These are phyloP conservation scores for Claviceps fusiformis DNA, from an alignment of 2,329 filamentous ascomycete genomes.

Conservation along the genomic window DNA sequence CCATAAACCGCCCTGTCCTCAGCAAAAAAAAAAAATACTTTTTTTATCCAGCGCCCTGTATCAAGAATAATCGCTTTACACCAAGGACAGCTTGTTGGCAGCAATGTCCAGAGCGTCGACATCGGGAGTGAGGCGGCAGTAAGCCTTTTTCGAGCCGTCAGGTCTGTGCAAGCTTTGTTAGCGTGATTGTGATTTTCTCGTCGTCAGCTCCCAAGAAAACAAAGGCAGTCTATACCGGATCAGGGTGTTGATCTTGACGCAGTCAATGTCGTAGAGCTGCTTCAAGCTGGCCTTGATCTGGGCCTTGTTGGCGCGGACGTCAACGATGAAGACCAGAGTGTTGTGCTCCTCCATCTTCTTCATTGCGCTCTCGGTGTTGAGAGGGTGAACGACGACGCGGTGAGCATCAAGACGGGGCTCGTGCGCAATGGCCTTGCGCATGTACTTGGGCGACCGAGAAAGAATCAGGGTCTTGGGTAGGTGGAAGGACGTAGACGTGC, in stretches of 20 bases:
- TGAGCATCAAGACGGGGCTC: conserved; percentile 87
- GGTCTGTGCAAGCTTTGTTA: conserved; percentile 36
- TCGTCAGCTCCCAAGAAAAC: background rate
- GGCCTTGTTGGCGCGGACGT: conserved; percentile 97
- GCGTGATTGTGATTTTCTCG: background rate
- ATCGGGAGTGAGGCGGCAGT: conserved; percentile 85
- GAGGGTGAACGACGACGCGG: conserved; percentile 94
- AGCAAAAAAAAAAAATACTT: background rate
- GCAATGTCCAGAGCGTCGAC: conserved; percentile 98
- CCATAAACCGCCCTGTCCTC: background rate
- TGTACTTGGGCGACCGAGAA: conserved; percentile 87
- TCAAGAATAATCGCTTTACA: conserved; percentile 41
- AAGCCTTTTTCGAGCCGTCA: conserved; percentile 98
- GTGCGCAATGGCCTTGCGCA: conserved; percentile 86
- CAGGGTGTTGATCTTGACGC: conserved; percentile 98
- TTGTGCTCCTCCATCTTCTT: conserved; percentile 99
- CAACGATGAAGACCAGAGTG: conserved; percentile 95
- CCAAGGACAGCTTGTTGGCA: conserved; percentile 95
- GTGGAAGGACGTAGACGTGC: conserved; percentile 91
- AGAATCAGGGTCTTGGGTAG: conserved; percentile 91
- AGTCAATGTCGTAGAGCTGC: conserved; percentile 98
- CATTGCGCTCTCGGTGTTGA: conserved; percentile 99
- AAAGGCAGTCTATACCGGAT: conserved; percentile 55
- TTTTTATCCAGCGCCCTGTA: background rate
- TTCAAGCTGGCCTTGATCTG: conserved; percentile 97